Base-by-base conservation (phyloP, 345 rosid genomes). In the Lagerstroemia speciosa region DNA sequence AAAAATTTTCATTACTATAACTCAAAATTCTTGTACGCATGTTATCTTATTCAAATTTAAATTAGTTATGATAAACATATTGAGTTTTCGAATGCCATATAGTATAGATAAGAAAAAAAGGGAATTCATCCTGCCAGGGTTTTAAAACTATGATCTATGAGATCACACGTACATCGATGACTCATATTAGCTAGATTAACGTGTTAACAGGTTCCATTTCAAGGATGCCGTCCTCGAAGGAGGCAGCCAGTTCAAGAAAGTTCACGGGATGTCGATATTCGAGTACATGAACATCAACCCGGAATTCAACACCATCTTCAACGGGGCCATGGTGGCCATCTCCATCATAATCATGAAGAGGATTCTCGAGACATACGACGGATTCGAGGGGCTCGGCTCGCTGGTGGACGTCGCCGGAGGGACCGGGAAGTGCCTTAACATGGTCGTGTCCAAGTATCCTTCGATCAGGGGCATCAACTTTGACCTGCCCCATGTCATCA, bases 361-460 rank as follows among this genome's bases (percentile, higher is more conserved):
- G 40, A 43, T 80, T 24, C 75, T 82, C 0, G 70, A 69, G 12
- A 48, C 27, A 12, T 84, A 82, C 57, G 63, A 62, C 22, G 86
- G 89, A 2, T 84, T 84, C 68, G 81, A 76, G 24, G 81, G 67
- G 0, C 22, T 82, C 0, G 43, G 6, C 2, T 31, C 77, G 0
- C 41, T 82, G 2, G 72, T 80, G 22, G 84, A 82, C 70, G 79
- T 84, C 20, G 89, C 69, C 0, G 84, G 89, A 0, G 84, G 86
- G 8, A 58, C 67, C 1, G 84, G 80, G 3, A 62, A 65, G 52
- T 64, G 38, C 60, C 78, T 82, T 33, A 41, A 72, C n/a, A 68
- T 78, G 67, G 74, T 82, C n/a, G 17, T 78, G 38, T 72, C 83
- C 15, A 80, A 77, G 40, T 72, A 80, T 40, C 89, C 89, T 22